Conservation (phyloP, 495 filamentous ascomycete genomes). For the Jackrogersella minutella region DNA sequence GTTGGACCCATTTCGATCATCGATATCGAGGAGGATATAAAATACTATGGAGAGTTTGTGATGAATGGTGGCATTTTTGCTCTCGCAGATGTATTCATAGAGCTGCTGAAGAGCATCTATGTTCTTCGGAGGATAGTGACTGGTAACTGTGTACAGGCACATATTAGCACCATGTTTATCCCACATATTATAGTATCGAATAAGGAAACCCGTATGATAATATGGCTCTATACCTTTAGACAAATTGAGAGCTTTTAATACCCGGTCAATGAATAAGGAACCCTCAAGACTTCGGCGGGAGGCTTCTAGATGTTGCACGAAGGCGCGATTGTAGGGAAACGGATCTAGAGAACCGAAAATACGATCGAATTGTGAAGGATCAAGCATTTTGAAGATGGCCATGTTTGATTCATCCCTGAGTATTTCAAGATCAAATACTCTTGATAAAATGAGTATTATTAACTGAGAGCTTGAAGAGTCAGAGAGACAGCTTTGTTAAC, state of each 20-base stretch:
- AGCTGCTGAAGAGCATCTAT: conserved; percentile 70
- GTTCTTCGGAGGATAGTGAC: conserved; percentile 73
- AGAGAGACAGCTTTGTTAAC: too few species aligned
- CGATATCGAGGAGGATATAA: conserved; percentile 80
- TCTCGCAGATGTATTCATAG: conserved; percentile 67
- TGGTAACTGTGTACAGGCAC: conserved; percentile 39
- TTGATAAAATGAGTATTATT: too few species aligned
- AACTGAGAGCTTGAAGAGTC: too few species aligned
- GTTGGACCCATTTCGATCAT: conserved; percentile 55
- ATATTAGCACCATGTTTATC: conserved; percentile 10
- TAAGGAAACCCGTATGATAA: too few species aligned
- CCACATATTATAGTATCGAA: too few species aligned
- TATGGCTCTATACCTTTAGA: conserved; percentile 65
- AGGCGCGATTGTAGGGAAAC: conserved; percentile 66
- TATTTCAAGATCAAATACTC: not conserved
- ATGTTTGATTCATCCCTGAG: not conserved
- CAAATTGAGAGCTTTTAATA: conserved; percentile 74
- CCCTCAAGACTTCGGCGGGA: conserved; percentile 70
- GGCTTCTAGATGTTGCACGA: conserved; percentile 64
- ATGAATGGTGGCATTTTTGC: conserved; percentile 65
- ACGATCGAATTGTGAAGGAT: conserved; percentile 64
- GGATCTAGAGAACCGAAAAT: conserved; percentile 70
- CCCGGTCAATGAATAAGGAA: conserved; percentile 76
- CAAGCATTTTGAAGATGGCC: conserved; percentile 45
- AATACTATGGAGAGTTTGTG: conserved; percentile 81